Evolutionary conservation across 768 basidiomycete genomes (phyloP), one percentile per base, ranked within the genome.

Genomic region (Mycena belliarum): DNA sequence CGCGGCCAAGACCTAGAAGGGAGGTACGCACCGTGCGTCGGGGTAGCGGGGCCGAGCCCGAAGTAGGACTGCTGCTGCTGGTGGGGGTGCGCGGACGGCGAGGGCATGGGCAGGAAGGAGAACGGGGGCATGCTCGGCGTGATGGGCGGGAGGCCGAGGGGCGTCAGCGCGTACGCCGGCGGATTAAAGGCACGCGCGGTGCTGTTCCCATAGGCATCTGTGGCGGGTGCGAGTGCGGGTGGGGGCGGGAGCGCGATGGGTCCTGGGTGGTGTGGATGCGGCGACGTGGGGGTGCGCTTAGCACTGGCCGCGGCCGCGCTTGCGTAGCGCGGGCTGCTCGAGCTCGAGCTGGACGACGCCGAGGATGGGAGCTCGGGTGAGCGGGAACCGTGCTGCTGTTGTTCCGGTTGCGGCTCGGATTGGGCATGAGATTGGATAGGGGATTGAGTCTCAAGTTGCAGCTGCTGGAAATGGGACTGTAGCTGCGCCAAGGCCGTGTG

Each of bases 51-150:
- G 49, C 50, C 63, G 52, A 64, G 28, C 61, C 43, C 51, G 47
- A 65, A 55, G 47, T 59, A 58, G 24, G 45, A 40, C 11, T 55
- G 59, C 43, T 35, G 55, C 28, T 51, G 61, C n/a, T 49, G 52
- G 33, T 44, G 60, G 20, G 46, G 50, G 32, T 35, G 49, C 33
- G 51, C 29, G n/a, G 40, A 32, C 40, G 59, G 63, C 50, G 52
- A 51, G 35, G 65, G 65, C 51, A 57, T 55, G 38, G 83, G 79
- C 35, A 88, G 78, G 72, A 97, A 95, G 14, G 86, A 87, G 74
- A 97, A 98, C 6, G 93, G 86, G 1, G 96, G 96, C 95, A 98
- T 98, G 59, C 89, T 91, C 0, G 95, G 95, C n/a, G 95, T 97
- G 67, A 97, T 93, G 2, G 92, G 89, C 15, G 91, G 91, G n/a